phyloP scores from a whole-genome alignment of 371 early-diverging fungal genomes.

The Apophysomyces variabilis region DNA sequence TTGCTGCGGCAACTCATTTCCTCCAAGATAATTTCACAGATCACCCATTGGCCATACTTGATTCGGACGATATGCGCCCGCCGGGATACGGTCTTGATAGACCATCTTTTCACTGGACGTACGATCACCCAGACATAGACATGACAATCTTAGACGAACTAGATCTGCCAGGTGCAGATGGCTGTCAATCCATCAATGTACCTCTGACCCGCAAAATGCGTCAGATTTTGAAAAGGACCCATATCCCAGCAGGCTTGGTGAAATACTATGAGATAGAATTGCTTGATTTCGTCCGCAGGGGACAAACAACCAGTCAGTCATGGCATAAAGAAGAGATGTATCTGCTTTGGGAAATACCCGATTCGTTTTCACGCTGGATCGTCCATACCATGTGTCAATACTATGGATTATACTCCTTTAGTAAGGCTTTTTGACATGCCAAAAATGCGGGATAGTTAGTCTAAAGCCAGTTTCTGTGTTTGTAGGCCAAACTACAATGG shows the following conservation, averaged over 20 bases:
- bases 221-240: conserved; percentile 28
- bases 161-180: neutral
- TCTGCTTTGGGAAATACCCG: conserved; percentile 28
- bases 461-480: neutral
- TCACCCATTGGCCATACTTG: conserved; percentile 8
- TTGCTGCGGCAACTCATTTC: conserved; percentile 5
- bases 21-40: conserved; percentile 9
- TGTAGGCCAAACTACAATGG: neutral
- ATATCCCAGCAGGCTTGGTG: conserved; percentile 34
- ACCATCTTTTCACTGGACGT: neutral
- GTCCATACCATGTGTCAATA: conserved; percentile 38
- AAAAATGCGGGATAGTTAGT: neutral
- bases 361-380: conserved; percentile 34
- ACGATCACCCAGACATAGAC: neutral
- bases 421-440: conserved; percentile 20
- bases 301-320: neutral
- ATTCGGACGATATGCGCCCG: conserved; percentile 9
- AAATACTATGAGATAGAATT: conserved; percentile 29
- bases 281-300: conserved; percentile 22
- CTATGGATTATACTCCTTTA: conserved; percentile 33
- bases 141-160: neutral
- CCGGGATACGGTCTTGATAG: conserved; percentile 13
- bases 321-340: neutral
- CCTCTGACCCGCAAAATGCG: neutral
- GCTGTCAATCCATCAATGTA: neutral